Evolutionary conservation across 305 asterid species (phyloP), one percentile per base, ranked within the genome.

Genomic region (Salvia sclarea): DNA sequence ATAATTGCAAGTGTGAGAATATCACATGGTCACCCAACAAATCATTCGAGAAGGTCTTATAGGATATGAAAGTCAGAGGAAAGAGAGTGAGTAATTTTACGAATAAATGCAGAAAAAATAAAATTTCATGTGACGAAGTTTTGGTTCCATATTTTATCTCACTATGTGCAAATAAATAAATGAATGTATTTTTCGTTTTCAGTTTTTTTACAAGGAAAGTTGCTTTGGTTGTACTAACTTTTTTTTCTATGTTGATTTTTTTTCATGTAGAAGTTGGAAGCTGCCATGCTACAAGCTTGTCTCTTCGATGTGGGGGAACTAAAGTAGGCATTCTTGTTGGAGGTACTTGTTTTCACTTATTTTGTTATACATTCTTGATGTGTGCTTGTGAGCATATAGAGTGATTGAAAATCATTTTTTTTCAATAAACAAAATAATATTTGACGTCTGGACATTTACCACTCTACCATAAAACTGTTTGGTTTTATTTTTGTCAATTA

Each of bases 301-400:
- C 86, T 18, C 82, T 83, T 48, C 74, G 71, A 80, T 93, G 94
- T 68, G 65, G 66, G 40, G 68, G 87, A 52, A 40, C 74, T 35
- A 89, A 76, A 79, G 61, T 81, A 21, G 85, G 82, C 68, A 56
- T 84, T 72, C 89, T 94, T 30, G 52, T 84, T 54, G 96, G 86
- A 89, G 99, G 97, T 91, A 81, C 38, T 61, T 41, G 1, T 6
- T 6, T 20, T 16, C 8, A n/a, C 28, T 65, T 56, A 22, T 25
- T 16, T 40, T 2, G 12, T 20, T 50, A 18, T 43, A 28, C 68
- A 48, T 58, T 48, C 33, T 72, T 25, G 30, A 25, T 25, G 30
- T 25, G 30, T 25, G 30, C 30, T 25, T 25, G 30, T 25, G 2
- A n/a, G n/a, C n/a, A n/a, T n/a, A n/a, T n/a, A n/a, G n/a, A n/a